Evolutionary conservation across 257 asterid genomes (phyloP).

Genomic region (Primulina eburnea): DNA sequence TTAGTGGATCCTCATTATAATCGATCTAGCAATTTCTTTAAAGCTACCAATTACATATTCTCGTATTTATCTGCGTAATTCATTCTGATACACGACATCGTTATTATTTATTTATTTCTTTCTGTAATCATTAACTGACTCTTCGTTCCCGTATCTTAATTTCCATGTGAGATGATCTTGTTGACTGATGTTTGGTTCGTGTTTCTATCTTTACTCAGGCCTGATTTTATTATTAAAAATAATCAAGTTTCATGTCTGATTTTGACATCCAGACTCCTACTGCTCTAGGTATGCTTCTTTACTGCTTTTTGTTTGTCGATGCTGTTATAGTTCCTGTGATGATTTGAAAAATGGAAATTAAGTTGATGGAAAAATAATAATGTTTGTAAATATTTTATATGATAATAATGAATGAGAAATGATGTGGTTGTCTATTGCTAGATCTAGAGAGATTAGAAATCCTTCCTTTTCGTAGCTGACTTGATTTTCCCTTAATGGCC

Average conservation of each 20-base stretch:
- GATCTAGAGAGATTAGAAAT: not conserved
- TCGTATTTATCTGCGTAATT: not conserved
- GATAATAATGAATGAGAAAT: not conserved
- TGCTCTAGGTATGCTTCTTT: conserved; percentile 43
- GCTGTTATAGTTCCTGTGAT: not conserved
- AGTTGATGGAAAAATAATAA: not conserved
- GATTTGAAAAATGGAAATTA: not conserved
- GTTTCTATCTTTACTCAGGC: conserved; percentile 12
- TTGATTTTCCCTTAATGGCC: not conserved
- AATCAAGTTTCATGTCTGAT: conserved; percentile 60
- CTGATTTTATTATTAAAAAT: conserved; percentile 25
- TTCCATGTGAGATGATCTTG: not conserved
- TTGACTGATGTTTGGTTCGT: conserved; percentile 4
- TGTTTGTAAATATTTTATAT: not conserved
- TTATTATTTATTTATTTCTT: no score
- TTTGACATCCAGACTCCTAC: conserved; percentile 52
- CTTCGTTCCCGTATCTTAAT: not conserved
- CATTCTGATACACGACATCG: not conserved
- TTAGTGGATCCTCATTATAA: no score
- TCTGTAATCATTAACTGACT: not conserved
- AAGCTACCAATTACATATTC: no score
- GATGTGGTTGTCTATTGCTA: not conserved
- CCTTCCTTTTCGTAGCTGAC: not conserved
- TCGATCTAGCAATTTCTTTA: no score
- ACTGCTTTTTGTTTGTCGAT: not conserved